A percentile compares a stretch with the other conserved stretches of the same genome.
Conservation (phyloP, 108 stramenopile genomes). For the Cyclostephanos invisitatus region DNA sequence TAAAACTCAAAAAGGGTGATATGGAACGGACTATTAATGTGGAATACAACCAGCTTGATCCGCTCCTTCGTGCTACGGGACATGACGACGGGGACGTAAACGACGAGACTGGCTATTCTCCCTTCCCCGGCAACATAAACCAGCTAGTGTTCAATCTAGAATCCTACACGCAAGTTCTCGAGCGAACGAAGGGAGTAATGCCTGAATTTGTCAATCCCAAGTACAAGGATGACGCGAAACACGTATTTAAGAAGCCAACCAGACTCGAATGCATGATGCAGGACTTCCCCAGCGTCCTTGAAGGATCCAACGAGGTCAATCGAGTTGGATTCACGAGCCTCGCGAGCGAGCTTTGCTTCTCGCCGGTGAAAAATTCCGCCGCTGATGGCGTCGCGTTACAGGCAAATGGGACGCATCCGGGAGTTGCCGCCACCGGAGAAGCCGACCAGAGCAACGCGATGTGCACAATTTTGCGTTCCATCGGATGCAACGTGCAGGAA, state of each 20-base stretch:
- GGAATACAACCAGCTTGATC: conserved; percentile 99
- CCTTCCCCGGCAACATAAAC: conserved; percentile 99
- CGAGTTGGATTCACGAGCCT: conserved; percentile 95
- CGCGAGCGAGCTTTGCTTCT: conserved; percentile 86
- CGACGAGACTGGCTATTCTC: conserved; percentile 91
- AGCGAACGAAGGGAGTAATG: conserved; percentile 90
- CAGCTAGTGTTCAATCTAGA: conserved; percentile 88
- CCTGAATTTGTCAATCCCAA: conserved; percentile 99
- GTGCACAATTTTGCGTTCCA: conserved; percentile 61
- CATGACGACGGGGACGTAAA: conserved; percentile 91
- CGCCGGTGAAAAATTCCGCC: conserved; percentile 95
- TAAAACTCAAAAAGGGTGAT: conserved; percentile 73
- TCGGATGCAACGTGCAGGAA: conserved; percentile 73
- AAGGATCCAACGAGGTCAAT: conserved; percentile 55
- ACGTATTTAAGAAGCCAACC: conserved; percentile 98
- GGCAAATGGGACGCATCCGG: conserved; percentile 85
- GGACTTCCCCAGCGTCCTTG: conserved; percentile 95
- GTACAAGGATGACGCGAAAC: conserved; percentile 90
- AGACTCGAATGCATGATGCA: conserved; percentile 99
- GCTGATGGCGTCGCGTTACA: conserved; percentile 83
- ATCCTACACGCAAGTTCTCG: conserved; percentile 83
- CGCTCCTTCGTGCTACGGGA: conserved; percentile 87
- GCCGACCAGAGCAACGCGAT: conserved; percentile 82
- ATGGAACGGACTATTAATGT: conserved; percentile 86
- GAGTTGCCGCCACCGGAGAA: conserved; percentile 92